Base-by-base conservation (phyloP, 306 rosid genomes). In the Clitoria ternatea region DNA sequence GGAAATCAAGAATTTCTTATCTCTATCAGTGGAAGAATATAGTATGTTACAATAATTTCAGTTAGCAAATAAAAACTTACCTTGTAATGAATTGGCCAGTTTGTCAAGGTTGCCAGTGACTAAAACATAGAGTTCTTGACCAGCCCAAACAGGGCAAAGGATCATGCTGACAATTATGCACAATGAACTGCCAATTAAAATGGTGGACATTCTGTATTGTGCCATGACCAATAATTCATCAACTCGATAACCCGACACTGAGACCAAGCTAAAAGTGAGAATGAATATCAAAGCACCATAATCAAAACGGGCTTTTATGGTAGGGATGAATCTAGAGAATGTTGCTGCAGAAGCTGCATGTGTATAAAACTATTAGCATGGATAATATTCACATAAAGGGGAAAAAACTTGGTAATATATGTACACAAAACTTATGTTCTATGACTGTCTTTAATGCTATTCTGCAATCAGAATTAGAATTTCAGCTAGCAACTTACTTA, bases 111-210 rank as follows among this genome's bases (percentile, higher is more conserved):
- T 91, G 1, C 73, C 44, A 3, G 79, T 77, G 65, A 76, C 77
- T n/a, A 87, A 79, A 72, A 20, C 32, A 57, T 66, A 43, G 62
- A 91, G 99, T 66, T 94, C 92, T 36, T 62, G 62, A 69, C 99
- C 97, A 30, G 99, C 97, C 99, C 97, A 94, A n/a, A 90, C 47
- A 62, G 99, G 99, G 15, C 83, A 70, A 74, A 94, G 48, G 22
- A 73, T 54, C 10, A 81, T 27, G 82, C 85, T 91, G 1, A 87
- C 77, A 1, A 83, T 37, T 5, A 86, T 66, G 80, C 97, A 91
- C 48, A 94, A 62, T 1, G 80, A 18, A 7, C 92, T 80, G 3
- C 97, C 99, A 49, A 91, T 79, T 48, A 86, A 54, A 53, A 94
- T 77, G n/a, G 99, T 94, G 42, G 66, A 73, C 6, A 89, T 2